Evolutionary conservation across 164 flowering plant genomes (phyloP), one percentile per base, ranked within the genome.

Genomic region (Buxus sempervirens): DNA sequence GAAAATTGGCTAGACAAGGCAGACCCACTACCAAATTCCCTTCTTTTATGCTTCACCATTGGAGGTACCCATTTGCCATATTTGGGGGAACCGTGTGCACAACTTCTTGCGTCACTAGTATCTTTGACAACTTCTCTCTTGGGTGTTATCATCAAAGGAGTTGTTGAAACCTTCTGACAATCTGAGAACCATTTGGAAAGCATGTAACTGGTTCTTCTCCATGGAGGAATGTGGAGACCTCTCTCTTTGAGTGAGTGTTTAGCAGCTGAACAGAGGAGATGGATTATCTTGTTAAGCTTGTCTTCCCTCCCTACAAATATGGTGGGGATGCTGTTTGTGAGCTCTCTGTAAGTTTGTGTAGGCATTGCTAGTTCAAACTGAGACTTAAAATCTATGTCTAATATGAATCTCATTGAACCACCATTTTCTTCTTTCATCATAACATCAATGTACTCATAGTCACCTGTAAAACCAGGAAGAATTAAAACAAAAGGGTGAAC

Each of bases 301-400:
- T 72, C 79, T 69, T 81, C 85, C 51, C 21, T 71, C 32, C 87
- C 92, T 32, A 88, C 86, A 76, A 80, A 88, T 56, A 83, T 61
- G 0, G 67, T 13, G 15, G 92, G 89, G 4, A 88, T 79, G 9
- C 73, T 26, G 51, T 79, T 77, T 48, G 75, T 70, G 15, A 88
- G 79, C 61, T 76, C 59, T 38, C 61, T 72, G 78, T 88, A 88
- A 20, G 65, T 22, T 69, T 58, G 21, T 28, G 87, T 84, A 12
- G 92, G 89, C 78, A 88, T 80, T 57, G 89, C 88, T 19, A 88
- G 27, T 42, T 84, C 92, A 76, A 88, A 88, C 32, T 88, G 88
- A 1, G 89, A 82, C 77, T 73, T 81, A 75, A 88, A 88, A 62
- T 85, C 90, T 61, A 76, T 75, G 81, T 88, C 92, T 41, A 88